Percentiles rank a stretch among this genome's conserved stretches.
Evolutionary conservation across 768 basidiomycete genomes (phyloP).

Genomic region (Mycena crocata): DNA sequence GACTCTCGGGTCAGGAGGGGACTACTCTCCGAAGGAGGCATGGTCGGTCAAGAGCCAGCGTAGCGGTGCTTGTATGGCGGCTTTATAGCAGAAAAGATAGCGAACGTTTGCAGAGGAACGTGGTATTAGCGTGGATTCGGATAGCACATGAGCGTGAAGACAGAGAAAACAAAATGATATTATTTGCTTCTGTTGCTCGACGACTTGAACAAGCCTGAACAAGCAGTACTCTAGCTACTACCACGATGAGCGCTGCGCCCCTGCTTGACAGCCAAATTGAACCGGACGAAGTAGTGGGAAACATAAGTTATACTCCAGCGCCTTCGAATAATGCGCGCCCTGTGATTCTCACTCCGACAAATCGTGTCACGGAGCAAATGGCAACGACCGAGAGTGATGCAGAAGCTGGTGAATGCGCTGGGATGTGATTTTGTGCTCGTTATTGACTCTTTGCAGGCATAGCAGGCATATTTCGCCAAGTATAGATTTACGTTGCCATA

Average conservation of each 20-base stretch:
- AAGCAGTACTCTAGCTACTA: not conserved
- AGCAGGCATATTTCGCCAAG: constrained; percentile 82
- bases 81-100: constrained; percentile 1
- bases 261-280: constrained; percentile 86
- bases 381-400: constrained; percentile 73
- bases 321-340: constrained; percentile 51
- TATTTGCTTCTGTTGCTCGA: not conserved
- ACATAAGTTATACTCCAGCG: constrained; percentile 32
- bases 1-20: constrained; percentile 31
- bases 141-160: not conserved
- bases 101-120: constrained; percentile 23
- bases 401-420: constrained; percentile 72
- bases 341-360: constrained; percentile 70
- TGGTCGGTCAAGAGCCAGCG: not conserved
- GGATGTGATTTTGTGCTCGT: constrained; percentile 9
- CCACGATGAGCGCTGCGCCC: constrained; percentile 69
- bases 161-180: constrained; percentile 1
- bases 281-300: constrained; percentile 72
- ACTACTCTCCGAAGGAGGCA: constrained; percentile 35
- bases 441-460: constrained; percentile 58
- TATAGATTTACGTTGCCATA: constrained; percentile 42
- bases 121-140: not conserved
- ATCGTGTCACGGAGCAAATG: constrained; percentile 54
- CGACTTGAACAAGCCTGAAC: not conserved
- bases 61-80: not conserved